Conservation (phyloP, 148 eudicot species). For the Rhododendron simsii region DNA sequence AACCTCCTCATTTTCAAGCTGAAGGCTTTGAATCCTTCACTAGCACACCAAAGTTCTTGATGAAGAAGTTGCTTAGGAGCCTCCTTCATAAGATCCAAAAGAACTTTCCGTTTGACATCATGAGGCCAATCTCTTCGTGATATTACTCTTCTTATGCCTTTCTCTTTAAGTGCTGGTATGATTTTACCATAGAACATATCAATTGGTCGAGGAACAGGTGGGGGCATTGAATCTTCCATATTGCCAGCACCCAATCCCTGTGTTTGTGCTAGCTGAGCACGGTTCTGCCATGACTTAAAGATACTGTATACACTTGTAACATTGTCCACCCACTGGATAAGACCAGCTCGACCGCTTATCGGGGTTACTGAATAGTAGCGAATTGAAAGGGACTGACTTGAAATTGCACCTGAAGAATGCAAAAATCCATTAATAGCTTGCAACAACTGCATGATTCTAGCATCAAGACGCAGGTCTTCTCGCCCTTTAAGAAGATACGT, state of each 20-base stretch:
- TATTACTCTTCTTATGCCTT: slow-evolving; percentile 97
- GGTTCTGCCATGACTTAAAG: slow-evolving; percentile 90
- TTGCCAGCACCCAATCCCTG: slow-evolving; percentile 51
- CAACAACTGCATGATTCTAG: slow-evolving; percentile 96
- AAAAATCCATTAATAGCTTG: slow-evolving; percentile 80
- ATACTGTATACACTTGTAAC: slow-evolving; percentile 85
- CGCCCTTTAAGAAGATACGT: slow-evolving; percentile 94
- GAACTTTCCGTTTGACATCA: slow-evolving; percentile 94
- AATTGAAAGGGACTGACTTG: slow-evolving; percentile 49
- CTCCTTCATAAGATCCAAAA: slow-evolving; percentile 92
- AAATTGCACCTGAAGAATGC: slow-evolving; percentile 60
- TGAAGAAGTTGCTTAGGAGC: slow-evolving; percentile 90
- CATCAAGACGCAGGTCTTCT: slow-evolving; percentile 99
- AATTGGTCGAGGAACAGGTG: slow-evolving; percentile 92
- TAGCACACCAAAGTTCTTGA: slow-evolving; percentile 99
- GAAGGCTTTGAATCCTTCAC: slow-evolving; percentile 95
- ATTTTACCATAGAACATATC: slow-evolving; percentile 99
- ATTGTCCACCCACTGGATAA: slow-evolving; percentile 98
- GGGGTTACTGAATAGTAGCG: slow-evolving; percentile 98
- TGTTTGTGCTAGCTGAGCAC: slow-evolving; percentile 64
- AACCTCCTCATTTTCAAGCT: slow-evolving; percentile 88
- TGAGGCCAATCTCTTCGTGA: slow-evolving; percentile 99
- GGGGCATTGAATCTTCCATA: slow-evolving; percentile 45
- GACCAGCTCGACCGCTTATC: slow-evolving; percentile 96
- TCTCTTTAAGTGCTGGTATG: slow-evolving; percentile 96